phyloP scores from a whole-genome alignment of 2,329 filamentous ascomycete genomes.

The Colletotrichum somersetense region DNA sequence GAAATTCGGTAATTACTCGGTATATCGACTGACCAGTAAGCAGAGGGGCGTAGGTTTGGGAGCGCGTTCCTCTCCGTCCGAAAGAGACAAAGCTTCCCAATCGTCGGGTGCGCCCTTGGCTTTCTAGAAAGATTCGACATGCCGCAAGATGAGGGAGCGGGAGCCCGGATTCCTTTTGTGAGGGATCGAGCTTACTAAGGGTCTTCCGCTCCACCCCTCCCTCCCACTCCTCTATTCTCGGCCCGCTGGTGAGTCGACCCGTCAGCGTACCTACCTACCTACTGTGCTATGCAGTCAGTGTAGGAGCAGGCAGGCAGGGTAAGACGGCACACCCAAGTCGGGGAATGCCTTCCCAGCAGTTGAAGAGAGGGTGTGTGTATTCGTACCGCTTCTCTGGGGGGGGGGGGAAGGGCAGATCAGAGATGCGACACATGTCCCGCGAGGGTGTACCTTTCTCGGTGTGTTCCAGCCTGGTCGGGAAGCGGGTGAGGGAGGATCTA shows the following conservation, averaged over 20 bases:
- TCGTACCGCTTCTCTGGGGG: neutral
- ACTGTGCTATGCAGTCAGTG: neutral
- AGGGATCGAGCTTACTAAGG: slow-evolving; percentile 4
- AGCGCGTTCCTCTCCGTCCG: slow-evolving; percentile 39
- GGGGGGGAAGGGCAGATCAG: slow-evolving; percentile 1
- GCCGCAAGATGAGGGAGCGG: neutral
- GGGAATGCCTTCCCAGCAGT: neutral
- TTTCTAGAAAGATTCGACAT: slow-evolving; percentile 35
- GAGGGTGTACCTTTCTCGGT: slow-evolving; percentile 1
- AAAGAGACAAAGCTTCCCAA: slow-evolving; percentile 39
- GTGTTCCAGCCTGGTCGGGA: slow-evolving; percentile 6
- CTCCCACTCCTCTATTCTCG: slow-evolving; percentile 6
- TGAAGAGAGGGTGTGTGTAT: neutral
- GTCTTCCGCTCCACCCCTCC: slow-evolving; percentile 17
- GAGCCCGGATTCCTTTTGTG: slow-evolving; percentile 3
- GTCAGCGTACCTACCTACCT: neutral
- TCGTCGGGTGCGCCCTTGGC: slow-evolving; percentile 17
- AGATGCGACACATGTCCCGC: slow-evolving; percentile 3
- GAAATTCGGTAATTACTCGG: neutral
- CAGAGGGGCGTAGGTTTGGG: slow-evolving; percentile 23
- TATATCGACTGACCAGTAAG: neutral
- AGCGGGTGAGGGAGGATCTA: slow-evolving; percentile 29
- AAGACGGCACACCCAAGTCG: slow-evolving; percentile 7
- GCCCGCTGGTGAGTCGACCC: slow-evolving; percentile 10
- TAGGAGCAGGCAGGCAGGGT: neutral